These are phyloP conservation scores for Chaetomiaceae sp. DNA, from an alignment of 2,329 filamentous ascomycete species.

Conservation along the genomic window DNA sequence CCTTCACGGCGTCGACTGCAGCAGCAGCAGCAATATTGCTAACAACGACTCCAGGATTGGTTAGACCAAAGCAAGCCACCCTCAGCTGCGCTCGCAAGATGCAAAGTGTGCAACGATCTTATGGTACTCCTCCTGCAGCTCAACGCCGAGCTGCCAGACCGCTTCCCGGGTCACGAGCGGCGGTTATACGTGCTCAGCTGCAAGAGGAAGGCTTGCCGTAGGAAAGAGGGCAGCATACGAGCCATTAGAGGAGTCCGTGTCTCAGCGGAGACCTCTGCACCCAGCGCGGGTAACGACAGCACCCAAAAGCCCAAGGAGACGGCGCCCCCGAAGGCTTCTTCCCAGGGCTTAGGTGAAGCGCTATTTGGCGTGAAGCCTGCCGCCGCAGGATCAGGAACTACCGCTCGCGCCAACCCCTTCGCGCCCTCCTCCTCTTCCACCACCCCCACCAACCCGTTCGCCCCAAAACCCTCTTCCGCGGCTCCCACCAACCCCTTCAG, in stretches of 20 bases:
- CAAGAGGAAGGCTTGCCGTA: conserved; percentile 69
- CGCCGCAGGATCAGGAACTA: conserved; percentile 21
- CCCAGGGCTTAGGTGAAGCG: conserved; percentile 56
- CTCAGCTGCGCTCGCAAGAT: conserved; percentile 73
- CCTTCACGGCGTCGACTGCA: background rate
- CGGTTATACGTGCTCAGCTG: conserved; percentile 86
- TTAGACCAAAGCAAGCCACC: conserved; percentile 67
- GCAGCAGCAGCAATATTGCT: conserved; percentile 7
- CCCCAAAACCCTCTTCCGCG: conserved; percentile 31
- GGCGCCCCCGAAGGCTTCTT: conserved; percentile 32
- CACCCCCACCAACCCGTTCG: conserved; percentile 46
- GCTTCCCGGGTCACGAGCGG: conserved; percentile 81
- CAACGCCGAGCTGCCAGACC: conserved; percentile 81
- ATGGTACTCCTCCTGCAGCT: conserved; percentile 87
- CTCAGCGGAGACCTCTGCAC: conserved; percentile 34
- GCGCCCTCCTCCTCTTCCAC: conserved; percentile 19
- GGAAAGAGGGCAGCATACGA: conserved; percentile 77
- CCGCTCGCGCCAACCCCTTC: conserved; percentile 25
- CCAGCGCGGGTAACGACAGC: conserved; percentile 24
- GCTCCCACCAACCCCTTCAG: conserved; percentile 43
- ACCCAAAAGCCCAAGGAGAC: conserved; percentile 32
- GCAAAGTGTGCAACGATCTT: conserved; percentile 77
- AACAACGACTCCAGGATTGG: conserved; percentile 63
- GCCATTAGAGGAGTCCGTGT: conserved; percentile 65
- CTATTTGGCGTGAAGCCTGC: conserved; percentile 63